Evolutionary conservation across 2,329 filamentous ascomycete genomes (phyloP).

Genomic region (Diaporthe sp.): DNA sequence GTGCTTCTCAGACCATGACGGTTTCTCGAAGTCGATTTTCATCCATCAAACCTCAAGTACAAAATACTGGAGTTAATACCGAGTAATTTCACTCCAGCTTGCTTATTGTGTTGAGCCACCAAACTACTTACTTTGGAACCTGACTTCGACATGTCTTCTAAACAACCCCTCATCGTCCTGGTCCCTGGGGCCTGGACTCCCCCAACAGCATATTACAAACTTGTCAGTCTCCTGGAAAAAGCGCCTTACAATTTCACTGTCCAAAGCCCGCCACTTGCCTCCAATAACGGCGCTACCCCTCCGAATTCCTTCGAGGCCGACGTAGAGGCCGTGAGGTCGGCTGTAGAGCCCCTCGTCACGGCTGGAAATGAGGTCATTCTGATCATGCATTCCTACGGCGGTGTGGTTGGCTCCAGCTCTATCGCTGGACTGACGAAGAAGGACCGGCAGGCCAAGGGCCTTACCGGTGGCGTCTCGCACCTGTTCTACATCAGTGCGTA

Average conservation of each 20-base stretch:
- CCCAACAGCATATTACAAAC: constrained; percentile 27
- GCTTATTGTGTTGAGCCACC: no score
- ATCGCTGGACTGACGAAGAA: constrained; percentile 5
- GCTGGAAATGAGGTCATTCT: not conserved
- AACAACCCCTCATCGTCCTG: not conserved
- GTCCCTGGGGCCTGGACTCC: constrained; percentile 29
- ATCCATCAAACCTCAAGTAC: not conserved
- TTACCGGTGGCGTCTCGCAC: constrained; percentile 8
- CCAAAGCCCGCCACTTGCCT: not conserved
- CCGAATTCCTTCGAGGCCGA: constrained; percentile 25
- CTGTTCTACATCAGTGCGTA: constrained; percentile 27
- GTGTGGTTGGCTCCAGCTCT: constrained; percentile 13
- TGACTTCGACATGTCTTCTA: not conserved
- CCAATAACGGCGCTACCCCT: constrained; percentile 8
- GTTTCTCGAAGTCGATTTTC: not conserved
- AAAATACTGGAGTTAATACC: accelerated
- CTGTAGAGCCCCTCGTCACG: constrained; percentile 3
- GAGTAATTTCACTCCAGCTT: no score
- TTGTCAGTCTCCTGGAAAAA: not conserved
- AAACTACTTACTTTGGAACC: not conserved
- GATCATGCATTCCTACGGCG: constrained; percentile 26
- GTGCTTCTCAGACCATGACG: not conserved
- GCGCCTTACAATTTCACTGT: constrained; percentile 10
- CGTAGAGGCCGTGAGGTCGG: constrained; percentile 1
- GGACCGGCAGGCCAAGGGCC: not conserved